Conservation (phyloP, 768 basidiomycete genomes). For the Dacryopinax spathularia region DNA sequence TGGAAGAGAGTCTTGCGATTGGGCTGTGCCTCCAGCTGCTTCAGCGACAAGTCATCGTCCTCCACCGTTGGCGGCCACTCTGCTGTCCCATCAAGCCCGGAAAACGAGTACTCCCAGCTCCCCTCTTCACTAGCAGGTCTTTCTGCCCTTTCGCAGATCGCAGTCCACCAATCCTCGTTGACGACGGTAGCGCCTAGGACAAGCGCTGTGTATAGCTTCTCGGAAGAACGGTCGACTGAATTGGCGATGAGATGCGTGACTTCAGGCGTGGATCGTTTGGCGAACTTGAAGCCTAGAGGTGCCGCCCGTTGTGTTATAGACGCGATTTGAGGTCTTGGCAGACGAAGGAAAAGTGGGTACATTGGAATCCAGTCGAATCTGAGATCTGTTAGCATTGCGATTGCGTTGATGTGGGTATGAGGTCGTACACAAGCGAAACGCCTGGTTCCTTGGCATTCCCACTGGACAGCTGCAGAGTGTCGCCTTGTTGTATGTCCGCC, state of each 20-base stretch:
- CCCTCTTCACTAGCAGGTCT: not conserved
- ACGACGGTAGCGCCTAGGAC: not conserved
- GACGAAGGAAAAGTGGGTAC: not conserved
- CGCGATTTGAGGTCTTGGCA: not conserved
- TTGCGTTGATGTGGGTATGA: not conserved
- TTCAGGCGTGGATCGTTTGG: conserved; percentile 30
- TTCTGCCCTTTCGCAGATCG: not conserved
- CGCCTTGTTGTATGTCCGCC: not conserved
- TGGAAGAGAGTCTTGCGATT: not conserved
- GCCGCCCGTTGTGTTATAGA: not conserved
- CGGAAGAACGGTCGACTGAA: conserved; percentile 22
- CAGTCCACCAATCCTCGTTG: not conserved
- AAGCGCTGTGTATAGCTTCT: not conserved
- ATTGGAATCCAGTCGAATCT: not conserved
- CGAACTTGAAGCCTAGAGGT: conserved; percentile 40
- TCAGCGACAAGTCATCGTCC: not conserved
- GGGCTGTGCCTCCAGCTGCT: not conserved
- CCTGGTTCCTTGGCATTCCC: not conserved
- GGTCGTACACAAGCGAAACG: not conserved
- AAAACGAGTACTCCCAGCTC: not conserved
- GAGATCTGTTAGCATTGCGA: not conserved
- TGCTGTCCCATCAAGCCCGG: not conserved
- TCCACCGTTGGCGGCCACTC: not conserved
- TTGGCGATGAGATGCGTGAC: conserved; percentile 54
- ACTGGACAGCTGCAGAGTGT: not conserved